Base-by-base conservation (phyloP, 1,284 basidiomycete genomes). In the Fomitopsis pinicola region DNA sequence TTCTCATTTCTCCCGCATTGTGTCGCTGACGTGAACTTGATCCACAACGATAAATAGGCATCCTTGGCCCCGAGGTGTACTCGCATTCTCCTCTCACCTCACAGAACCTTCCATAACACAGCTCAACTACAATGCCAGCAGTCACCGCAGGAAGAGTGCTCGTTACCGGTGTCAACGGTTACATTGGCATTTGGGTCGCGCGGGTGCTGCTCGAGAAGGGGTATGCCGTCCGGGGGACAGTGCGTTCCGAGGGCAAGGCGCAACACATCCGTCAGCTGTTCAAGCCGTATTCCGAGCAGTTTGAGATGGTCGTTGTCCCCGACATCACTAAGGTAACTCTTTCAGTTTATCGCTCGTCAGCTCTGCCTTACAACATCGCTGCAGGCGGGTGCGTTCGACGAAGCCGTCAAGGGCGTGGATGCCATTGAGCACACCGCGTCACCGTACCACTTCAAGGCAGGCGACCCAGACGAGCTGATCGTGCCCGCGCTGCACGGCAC, bases 151-250 rank as follows among this genome's bases (percentile, higher is more conserved):
- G 72, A 1, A 76, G 72, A 59, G 71, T 76, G 35, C 73, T 77
- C 52, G 75, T 79, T 54, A 75, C 76, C 33, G 79, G 79, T 44
- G 77, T 78, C 15, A 79, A 77, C 62, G 78, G 78, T 22, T 80
- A 73, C 68, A 73, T 79, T 63, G 78, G 74, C 22, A 65, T 72
- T 7, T 79, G 78, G 77, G 68, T 80, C 57, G 73, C 77, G 15
- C 70, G 70, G 17, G 62, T 58, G 4, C 73, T 81, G 5, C 74
- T 82, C 26, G 75, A 80, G 57, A 67, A 72, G 38, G 78, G 76
- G 33, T 83, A 75, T 66, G 69, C 78, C n/a, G 86, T 88, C 26
- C 77, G 84, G 22, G 84, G 82, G 10, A 83, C 85, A 0, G 85
- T 88, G 12, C 79, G 86, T 33, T 78, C 81, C 0, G 69, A 71